Conservation (phyloP, 2,329 filamentous ascomycete species). For the Davidsoniella neocaledoniae region DNA sequence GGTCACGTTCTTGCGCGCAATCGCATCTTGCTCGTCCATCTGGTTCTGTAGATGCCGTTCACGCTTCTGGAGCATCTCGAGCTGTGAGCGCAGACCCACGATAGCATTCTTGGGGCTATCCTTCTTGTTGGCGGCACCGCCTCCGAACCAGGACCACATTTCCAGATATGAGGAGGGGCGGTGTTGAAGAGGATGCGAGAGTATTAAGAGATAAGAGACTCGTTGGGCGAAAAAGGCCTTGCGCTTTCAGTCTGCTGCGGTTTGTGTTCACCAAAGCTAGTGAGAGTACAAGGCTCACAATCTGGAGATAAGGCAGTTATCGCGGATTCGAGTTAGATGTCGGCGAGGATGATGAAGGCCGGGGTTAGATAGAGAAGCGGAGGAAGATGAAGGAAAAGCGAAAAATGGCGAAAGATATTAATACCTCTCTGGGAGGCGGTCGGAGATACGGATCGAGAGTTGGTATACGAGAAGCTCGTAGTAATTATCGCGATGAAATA, state of each 20-base stretch:
- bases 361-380: neutral
- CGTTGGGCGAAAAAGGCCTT: too few species aligned
- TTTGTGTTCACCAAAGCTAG: too few species aligned
- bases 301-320: too few species aligned
- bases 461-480: too few species aligned
- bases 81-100: slow-evolving; percentile 65
- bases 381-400: neutral
- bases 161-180: slow-evolving; percentile 8
- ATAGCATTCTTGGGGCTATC: slow-evolving; percentile 96
- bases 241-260: too few species aligned
- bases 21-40: slow-evolving; percentile 79
- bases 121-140: slow-evolving; percentile 67
- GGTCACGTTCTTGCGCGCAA: slow-evolving; percentile 75
- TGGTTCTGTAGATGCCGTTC: slow-evolving; percentile 81
- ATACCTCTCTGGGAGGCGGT: neutral
- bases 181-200: too few species aligned
- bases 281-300: too few species aligned
- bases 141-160: slow-evolving; percentile 76
- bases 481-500: neutral
- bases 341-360: neutral
- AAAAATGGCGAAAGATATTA: neutral
- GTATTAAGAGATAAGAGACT: too few species aligned
- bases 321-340: neutral
- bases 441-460: neutral
- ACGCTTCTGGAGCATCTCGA: slow-evolving; percentile 95